Base-by-base conservation (phyloP, 495 filamentous ascomycete genomes). In the Gamarada debralockiae region DNA sequence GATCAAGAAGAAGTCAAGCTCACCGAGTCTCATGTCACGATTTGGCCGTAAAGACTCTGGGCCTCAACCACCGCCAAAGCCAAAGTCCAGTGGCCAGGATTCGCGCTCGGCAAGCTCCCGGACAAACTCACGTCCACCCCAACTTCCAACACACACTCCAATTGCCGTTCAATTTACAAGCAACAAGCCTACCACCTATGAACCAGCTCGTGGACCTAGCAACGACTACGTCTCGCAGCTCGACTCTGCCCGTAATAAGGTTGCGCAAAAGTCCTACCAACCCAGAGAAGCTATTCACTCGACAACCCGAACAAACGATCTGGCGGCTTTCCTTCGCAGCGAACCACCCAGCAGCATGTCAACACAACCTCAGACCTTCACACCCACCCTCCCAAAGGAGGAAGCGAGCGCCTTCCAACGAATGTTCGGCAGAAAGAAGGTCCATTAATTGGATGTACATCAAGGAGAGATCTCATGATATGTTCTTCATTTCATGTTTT, bases 251-350 rank as follows among this genome's bases (percentile, higher is more conserved):
- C 13, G 55, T 40, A 48, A 62, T 60, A 38, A 62, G 73, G 39
- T 73, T 70, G 38, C 66, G 69, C 76, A 77, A 70, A 81, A 74
- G 65, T 76, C 61, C 48, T 79, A 74, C 48, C 72, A 79, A 59
- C 70, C 78, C 3, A 67, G 77, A 24, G 77, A 81, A 14, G 69
- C 77, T 8, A 62, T 68, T 7, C 69, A 68, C 17, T 45, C 52
- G 8, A 37, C 45, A 17, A 45, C 23, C 12, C 36, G 57, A 37
- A 90, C 87, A 2, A 80, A 79, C 36, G 89, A 91, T 25, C 67
- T 95, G 48, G 89, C 90, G 2, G 85, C 88, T 57, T 95, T 95
- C 66, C 69, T 96, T 13, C 85, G 84, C 53, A 87, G 85, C 20
- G 88, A 78, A 17, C 89, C 90, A n/a, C 87, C 87, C 33, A 50